Conservation (phyloP, 805 yeast species). For the Pichia ethanolica region DNA sequence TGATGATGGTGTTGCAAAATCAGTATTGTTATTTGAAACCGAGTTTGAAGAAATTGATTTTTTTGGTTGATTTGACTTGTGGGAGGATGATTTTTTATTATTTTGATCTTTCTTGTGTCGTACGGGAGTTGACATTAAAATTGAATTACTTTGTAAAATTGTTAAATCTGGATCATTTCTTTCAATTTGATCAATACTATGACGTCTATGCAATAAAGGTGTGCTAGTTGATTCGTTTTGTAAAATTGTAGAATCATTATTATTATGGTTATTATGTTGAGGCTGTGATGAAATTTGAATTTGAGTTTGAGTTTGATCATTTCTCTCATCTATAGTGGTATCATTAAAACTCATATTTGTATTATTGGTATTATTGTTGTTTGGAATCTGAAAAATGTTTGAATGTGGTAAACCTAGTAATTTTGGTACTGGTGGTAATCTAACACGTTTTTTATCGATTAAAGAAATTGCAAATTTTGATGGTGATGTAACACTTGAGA, state of each 20-base stretch:
- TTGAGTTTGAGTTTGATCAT: too few species aligned
- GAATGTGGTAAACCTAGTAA: background rate
- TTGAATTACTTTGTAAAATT: slow-evolving; percentile 11
- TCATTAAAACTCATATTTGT: background rate
- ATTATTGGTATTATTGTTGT: background rate
- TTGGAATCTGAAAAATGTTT: background rate
- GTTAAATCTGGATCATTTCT: slow-evolving; percentile 14
- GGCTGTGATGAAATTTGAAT: too few species aligned
- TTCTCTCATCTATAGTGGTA: background rate
- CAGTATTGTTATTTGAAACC: background rate
- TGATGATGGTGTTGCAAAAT: too few species aligned
- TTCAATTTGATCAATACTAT: slow-evolving; percentile 7
- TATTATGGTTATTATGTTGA: too few species aligned
- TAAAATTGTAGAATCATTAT: slow-evolving; percentile 4
- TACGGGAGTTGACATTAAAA: slow-evolving; percentile 8
- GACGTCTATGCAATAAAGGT: slow-evolving; percentile 5
- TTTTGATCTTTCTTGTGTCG: background rate
- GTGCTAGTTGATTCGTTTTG: slow-evolving; percentile 6
- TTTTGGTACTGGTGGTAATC: slow-evolving; percentile 26
- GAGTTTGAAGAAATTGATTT: background rate
- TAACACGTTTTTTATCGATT: slow-evolving; percentile 12
- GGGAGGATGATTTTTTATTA: background rate
- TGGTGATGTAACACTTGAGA: slow-evolving; percentile 22
- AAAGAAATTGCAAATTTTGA: slow-evolving; percentile 19
- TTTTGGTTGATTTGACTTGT: background rate